Conservation (phyloP, 2,329 filamentous ascomycete species). For the Rhynchosporium secalis region DNA sequence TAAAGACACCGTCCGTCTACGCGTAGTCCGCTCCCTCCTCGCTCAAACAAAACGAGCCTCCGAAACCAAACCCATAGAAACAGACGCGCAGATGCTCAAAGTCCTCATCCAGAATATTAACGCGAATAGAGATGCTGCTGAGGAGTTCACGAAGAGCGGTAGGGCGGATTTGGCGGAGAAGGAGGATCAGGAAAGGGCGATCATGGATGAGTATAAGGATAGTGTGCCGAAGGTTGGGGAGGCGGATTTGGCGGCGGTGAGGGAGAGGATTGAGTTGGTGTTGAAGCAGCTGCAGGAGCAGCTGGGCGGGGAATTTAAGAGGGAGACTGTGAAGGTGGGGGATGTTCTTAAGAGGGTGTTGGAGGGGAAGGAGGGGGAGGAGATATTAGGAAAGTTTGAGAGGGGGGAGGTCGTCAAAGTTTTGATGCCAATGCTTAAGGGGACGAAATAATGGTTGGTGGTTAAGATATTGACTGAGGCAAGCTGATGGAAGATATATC, state of each 20-base stretch:
- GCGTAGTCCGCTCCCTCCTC: constrained; percentile 68
- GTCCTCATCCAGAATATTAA: constrained; percentile 66
- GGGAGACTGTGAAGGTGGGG: constrained; percentile 54
- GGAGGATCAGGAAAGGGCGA: constrained; percentile 63
- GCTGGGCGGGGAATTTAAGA: too few species aligned
- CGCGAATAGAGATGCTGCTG: constrained; percentile 56
- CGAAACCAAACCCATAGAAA: constrained; percentile 72
- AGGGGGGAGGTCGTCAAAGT: constrained; percentile 59
- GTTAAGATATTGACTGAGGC: too few species aligned
- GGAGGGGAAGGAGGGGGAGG: constrained; percentile 55
- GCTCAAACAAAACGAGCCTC: constrained; percentile 72
- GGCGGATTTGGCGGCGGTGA: constrained; percentile 57
- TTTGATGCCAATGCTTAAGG: constrained; percentile 47
- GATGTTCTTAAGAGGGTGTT: constrained; percentile 64
- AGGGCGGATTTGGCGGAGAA: constrained; percentile 69
- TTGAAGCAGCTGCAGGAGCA: constrained; percentile 45
- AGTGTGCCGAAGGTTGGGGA: constrained; percentile 56
- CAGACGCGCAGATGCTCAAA: constrained; percentile 67
- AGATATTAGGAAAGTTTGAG: constrained; percentile 57
- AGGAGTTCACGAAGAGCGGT: constrained; percentile 63
- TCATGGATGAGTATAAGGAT: constrained; percentile 66
- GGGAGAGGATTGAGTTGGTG: constrained; percentile 53
- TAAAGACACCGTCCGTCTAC: constrained; percentile 64
- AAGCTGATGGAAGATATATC: too few species aligned
- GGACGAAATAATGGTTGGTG: constrained; percentile 41